Evolutionary conservation across 106 monocot genomes (phyloP).

Genomic region (Acanthochlamys bracteata): DNA sequence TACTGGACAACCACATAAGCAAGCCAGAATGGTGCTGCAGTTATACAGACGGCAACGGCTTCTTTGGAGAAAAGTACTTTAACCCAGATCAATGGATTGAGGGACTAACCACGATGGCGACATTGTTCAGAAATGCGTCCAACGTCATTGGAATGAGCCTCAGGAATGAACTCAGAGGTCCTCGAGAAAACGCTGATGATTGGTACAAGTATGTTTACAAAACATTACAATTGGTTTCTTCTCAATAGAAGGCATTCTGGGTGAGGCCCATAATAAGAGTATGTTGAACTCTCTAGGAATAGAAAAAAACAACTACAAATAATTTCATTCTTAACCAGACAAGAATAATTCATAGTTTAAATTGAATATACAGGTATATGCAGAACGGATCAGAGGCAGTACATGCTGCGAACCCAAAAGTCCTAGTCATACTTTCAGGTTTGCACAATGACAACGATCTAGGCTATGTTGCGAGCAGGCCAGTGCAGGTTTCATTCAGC

Average conservation of each 20-base stretch:
- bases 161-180: conserved; percentile 62
- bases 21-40: conserved; percentile 83
- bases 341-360: too few relatives aligned
- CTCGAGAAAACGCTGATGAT: conserved; percentile 26
- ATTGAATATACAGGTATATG: conserved; percentile 40
- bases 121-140: conserved; percentile 24
- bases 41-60: conserved; percentile 48
- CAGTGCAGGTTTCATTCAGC: conserved; percentile 29
- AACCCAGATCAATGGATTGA: conserved; percentile 41
- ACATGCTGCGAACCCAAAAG: conserved; percentile 41
- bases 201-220: conserved; percentile 42
- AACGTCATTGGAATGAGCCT: conserved; percentile 73
- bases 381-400: conserved; percentile 61
- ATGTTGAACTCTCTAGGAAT: too few relatives aligned
- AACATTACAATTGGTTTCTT: not conserved
- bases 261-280: too few relatives aligned
- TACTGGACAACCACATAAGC: conserved; percentile 74
- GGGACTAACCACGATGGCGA: conserved; percentile 54
- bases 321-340: too few relatives aligned
- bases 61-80: conserved; percentile 68
- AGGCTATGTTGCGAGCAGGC: conserved; percentile 32
- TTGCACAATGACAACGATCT: conserved; percentile 58
- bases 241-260: too few relatives aligned
- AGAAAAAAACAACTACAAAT: too few relatives aligned
- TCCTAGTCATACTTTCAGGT: conserved; percentile 61